Evolutionary conservation across 257 asterid genomes (phyloP).

Genomic region (Paraleonurus japonicus): DNA sequence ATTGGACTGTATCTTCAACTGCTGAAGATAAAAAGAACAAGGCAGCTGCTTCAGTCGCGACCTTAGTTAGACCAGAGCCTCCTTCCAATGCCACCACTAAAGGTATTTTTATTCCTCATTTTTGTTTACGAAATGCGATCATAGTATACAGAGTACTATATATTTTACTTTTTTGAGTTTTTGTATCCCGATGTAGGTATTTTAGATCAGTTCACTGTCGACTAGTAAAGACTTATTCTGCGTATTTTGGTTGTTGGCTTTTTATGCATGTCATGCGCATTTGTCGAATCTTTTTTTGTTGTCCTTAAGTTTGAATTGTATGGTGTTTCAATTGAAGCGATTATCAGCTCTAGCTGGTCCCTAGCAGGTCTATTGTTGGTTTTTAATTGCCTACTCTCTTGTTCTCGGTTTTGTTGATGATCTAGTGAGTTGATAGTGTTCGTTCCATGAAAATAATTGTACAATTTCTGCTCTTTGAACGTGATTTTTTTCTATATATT

Average conservation of each 20-base stretch:
- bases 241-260: background rate
- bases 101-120: conserved; percentile 32
- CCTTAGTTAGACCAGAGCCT: conserved; percentile 43
- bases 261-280: conserved; percentile 37
- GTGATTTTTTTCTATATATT: background rate
- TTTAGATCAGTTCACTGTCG: background rate
- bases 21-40: conserved; percentile 34
- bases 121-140: conserved; percentile 27
- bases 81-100: conserved; percentile 40
- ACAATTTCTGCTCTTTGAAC: background rate
- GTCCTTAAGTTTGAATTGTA: background rate
- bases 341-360: conserved; percentile 5
- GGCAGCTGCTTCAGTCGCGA: conserved; percentile 30
- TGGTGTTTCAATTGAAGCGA: conserved; percentile 9
- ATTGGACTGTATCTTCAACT: conserved; percentile 38
- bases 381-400: background rate
- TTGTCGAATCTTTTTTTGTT: conserved; percentile 10
- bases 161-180: background rate
- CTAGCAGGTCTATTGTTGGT: background rate
- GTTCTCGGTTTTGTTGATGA: conserved; percentile 5
- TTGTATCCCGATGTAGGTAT: background rate
- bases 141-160: background rate
- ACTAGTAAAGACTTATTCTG: background rate
- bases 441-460: background rate
- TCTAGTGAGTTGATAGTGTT: background rate